Evolutionary conservation across 1,284 basidiomycete species (phyloP).

Genomic region (Cutaneotrichosporon daszewskae): DNA sequence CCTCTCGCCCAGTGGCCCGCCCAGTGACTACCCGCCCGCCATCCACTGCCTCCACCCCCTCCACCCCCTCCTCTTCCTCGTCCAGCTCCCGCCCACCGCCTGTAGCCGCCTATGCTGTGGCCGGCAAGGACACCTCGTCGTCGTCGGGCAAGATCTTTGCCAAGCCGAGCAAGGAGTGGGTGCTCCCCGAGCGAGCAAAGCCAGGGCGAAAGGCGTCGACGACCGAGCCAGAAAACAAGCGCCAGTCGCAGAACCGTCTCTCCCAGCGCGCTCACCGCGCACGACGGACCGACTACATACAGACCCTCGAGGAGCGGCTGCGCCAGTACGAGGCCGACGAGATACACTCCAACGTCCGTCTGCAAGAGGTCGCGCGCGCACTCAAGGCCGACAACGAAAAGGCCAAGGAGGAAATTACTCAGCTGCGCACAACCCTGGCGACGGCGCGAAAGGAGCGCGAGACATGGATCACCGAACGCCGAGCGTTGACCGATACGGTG

Average conservation of each 20-base stretch:
- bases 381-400: constrained; percentile 75
- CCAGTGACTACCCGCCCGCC: not conserved
- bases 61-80: not conserved
- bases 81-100: constrained; percentile 1
- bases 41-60: not conserved
- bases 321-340: constrained; percentile 83
- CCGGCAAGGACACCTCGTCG: constrained; percentile 43
- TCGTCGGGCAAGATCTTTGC: constrained; percentile 47
- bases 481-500: constrained; percentile 5
- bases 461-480: constrained; percentile 12
- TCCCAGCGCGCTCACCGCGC: constrained; percentile 88
- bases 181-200: constrained; percentile 80
- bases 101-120: constrained; percentile 3
- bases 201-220: constrained; percentile 84
- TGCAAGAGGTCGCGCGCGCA: constrained; percentile 77
- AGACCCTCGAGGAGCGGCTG: constrained; percentile 80
- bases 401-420: constrained; percentile 50
- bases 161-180: constrained; percentile 76
- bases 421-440: constrained; percentile 60
- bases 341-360: constrained; percentile 76
- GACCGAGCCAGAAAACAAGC: constrained; percentile 51
- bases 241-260: constrained; percentile 56
- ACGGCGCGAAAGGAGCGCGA: constrained; percentile 56
- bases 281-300: constrained; percentile 80
- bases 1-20: not conserved